Percentiles rank a stretch among this genome's conserved stretches.
phyloP scores from a whole-genome alignment of 805 yeast species.

The Hagleromyces aurorensis region DNA sequence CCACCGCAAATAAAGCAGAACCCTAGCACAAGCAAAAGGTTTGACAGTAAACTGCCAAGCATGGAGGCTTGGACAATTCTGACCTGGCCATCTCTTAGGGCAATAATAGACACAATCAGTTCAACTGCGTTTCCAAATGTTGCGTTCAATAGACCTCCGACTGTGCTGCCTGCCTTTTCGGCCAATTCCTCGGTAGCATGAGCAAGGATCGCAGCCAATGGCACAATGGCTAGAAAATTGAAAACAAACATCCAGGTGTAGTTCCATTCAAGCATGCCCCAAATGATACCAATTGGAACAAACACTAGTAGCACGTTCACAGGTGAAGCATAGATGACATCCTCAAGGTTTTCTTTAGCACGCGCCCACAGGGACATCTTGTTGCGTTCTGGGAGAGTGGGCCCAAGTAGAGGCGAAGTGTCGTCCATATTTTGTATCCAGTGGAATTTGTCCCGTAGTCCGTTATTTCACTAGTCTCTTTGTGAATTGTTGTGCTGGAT shows the following conservation, averaged over 20 bases:
- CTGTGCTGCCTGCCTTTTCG: constrained; percentile 78
- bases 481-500: too few relatives aligned
- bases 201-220: constrained; percentile 83
- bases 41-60: constrained; percentile 90
- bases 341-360: constrained; percentile 15
- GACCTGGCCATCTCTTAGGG: constrained; percentile 76
- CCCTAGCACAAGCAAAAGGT: constrained; percentile 85
- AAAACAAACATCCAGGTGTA: constrained; percentile 53
- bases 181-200: constrained; percentile 91
- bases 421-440: constrained; percentile 11
- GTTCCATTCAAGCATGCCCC: constrained; percentile 53
- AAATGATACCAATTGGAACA: constrained; percentile 83
- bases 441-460: not conserved
- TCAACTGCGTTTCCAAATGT: constrained; percentile 98
- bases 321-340: constrained; percentile 48
- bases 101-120: constrained; percentile 87
- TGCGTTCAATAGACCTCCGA: constrained; percentile 92
- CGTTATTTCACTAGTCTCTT: too few relatives aligned
- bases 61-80: constrained; percentile 95
- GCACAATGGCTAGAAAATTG: constrained; percentile 86
- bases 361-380: constrained; percentile 14
- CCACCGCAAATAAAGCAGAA: constrained; percentile 95
- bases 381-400: constrained; percentile 1
- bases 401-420: constrained; percentile 15
- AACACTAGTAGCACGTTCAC: constrained; percentile 70